phyloP scores from a whole-genome alignment of 1,284 basidiomycete species.

The Cryptococcus neoformans region DNA sequence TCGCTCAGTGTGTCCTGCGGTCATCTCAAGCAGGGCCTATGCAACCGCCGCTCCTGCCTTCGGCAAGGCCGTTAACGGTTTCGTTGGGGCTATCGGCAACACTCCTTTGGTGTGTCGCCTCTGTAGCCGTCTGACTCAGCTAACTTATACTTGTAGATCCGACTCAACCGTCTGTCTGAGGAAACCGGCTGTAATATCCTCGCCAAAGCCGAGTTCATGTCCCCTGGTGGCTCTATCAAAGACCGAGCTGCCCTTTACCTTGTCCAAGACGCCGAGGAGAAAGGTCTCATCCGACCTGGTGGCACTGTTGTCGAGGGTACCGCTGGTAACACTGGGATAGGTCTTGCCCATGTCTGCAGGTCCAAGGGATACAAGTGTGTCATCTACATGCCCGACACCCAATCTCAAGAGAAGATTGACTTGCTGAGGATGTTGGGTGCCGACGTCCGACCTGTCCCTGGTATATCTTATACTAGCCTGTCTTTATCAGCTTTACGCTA shows the following conservation, averaged over 20 bases:
- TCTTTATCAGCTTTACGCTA: not conserved
- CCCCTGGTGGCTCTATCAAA: conserved; percentile 98
- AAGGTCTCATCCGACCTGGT: conserved; percentile 72
- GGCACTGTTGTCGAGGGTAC: conserved; percentile 98
- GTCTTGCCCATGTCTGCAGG: conserved; percentile 88
- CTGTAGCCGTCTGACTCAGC: not conserved
- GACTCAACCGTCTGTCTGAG: conserved; percentile 78
- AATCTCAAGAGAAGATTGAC: conserved; percentile 98
- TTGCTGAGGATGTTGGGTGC: conserved; percentile 95
- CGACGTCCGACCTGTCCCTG: conserved; percentile 89
- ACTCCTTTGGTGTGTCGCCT: conserved; percentile 73
- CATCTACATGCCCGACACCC: conserved; percentile 99
- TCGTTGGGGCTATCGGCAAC: conserved; percentile 87
- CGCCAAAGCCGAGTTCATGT: conserved; percentile 97
- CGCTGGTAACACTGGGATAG: conserved; percentile 98
- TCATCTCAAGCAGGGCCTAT: conserved; percentile 11
- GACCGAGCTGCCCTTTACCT: conserved; percentile 94
- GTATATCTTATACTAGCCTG: conserved; percentile 25
- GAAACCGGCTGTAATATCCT: conserved; percentile 84
- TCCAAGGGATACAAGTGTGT: conserved; percentile 94
- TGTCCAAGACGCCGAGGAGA: conserved; percentile 81
- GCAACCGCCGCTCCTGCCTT: conserved; percentile 35
- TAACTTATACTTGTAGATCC: conserved; percentile 58
- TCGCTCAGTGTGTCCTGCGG: too few relatives aligned
- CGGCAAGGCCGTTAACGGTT: conserved; percentile 64